Conservation (phyloP, 805 yeast genomes). For the Yamadazyma paraphyllophila region DNA sequence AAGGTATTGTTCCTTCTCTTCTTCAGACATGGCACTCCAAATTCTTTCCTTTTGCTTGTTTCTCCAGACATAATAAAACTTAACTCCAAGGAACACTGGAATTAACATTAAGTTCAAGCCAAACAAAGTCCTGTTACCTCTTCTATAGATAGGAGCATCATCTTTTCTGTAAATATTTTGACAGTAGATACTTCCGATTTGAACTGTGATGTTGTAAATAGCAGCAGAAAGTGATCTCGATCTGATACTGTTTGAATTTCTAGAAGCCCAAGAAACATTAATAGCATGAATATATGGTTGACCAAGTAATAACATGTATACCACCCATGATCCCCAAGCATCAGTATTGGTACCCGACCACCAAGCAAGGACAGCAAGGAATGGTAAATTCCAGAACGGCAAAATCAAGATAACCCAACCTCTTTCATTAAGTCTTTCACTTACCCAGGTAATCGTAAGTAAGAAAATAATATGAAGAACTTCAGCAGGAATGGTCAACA, state of each 20-base stretch:
- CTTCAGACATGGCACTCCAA: slow-evolving; percentile 20
- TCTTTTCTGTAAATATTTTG: slow-evolving; percentile 25
- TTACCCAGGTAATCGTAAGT: slow-evolving; percentile 32
- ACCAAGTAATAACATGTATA: slow-evolving; percentile 27
- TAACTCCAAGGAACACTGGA: slow-evolving; percentile 20
- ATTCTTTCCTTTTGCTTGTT: slow-evolving; percentile 16
- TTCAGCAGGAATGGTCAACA: slow-evolving; percentile 22
- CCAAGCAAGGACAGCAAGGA: slow-evolving; percentile 31
- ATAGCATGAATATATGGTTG: slow-evolving; percentile 36
- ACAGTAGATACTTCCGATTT: slow-evolving; percentile 24
- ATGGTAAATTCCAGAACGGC: slow-evolving; percentile 32
- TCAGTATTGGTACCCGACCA: slow-evolving; percentile 41
- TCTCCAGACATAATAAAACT: slow-evolving; percentile 23
- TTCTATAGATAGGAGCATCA: slow-evolving; percentile 27
- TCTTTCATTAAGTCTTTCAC: slow-evolving; percentile 33
- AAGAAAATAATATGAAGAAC: slow-evolving; percentile 34
- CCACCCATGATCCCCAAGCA: slow-evolving; percentile 43
- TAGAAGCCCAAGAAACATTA: slow-evolving; percentile 28
- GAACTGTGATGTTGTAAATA: slow-evolving; percentile 25
- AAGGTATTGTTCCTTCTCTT: slow-evolving; percentile 19
- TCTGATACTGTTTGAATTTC: slow-evolving; percentile 24
- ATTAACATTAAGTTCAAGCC: slow-evolving; percentile 19
- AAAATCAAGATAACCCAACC: slow-evolving; percentile 22
- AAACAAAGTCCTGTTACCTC: slow-evolving; percentile 26
- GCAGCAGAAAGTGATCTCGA: slow-evolving; percentile 30